Evolutionary conservation across 331 rosid genomes (phyloP).

Genomic region (Pyrus hybrid): DNA sequence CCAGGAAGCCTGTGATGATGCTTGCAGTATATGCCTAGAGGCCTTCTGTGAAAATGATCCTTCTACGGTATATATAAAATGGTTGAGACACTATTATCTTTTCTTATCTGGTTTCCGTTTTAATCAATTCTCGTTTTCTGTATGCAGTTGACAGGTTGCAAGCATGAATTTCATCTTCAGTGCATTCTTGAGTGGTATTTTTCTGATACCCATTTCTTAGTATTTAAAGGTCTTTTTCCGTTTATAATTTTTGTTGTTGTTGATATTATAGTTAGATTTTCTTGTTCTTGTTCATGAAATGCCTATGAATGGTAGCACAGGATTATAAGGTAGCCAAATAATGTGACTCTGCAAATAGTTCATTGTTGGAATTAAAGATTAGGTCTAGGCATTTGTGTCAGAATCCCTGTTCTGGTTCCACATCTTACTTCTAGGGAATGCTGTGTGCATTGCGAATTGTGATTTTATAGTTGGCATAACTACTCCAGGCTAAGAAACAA

Average conservation of each 20-base stretch:
- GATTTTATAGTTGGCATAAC: too few species aligned
- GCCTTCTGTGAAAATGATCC: constrained; percentile 82
- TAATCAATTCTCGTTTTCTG: constrained; percentile 5
- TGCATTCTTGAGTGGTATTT: constrained; percentile 89
- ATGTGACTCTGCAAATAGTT: not conserved
- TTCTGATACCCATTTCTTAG: not conserved
- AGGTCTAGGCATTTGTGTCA: not conserved
- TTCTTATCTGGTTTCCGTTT: not conserved
- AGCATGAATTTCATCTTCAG: constrained; percentile 94
- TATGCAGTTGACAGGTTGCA: constrained; percentile 79
- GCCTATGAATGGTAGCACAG: not conserved
- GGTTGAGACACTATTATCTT: not conserved
- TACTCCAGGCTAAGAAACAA: not conserved
- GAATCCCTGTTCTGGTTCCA: not conserved
- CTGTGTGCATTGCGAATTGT: too few species aligned
- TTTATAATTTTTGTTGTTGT: not conserved
- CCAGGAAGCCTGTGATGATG: constrained; percentile 91
- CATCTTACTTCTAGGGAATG: not conserved
- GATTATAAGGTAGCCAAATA: not conserved
- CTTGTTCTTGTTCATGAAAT: not conserved
- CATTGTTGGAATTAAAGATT: not conserved
- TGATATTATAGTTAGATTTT: not conserved
- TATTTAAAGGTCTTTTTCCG: not conserved
- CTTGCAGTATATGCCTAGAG: constrained; percentile 96
- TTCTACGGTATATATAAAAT: constrained; percentile 48